Percentiles rank a stretch among this genome's conserved stretches.
phyloP scores from a whole-genome alignment of 306 rosid genomes.

The Lathyrus tuberosus region DNA sequence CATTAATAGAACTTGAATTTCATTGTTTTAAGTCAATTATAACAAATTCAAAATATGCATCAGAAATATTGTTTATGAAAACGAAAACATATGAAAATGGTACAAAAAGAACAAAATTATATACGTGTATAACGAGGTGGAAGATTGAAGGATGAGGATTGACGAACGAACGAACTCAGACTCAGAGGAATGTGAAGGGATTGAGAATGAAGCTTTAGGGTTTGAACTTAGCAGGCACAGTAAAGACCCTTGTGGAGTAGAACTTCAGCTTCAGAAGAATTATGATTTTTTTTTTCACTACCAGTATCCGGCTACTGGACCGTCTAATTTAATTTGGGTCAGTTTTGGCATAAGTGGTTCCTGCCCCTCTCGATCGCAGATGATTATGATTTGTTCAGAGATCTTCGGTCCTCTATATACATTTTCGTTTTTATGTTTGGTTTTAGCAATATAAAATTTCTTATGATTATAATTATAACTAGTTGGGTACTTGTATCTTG shows the following conservation, averaged over 20 bases:
- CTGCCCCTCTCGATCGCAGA: too few relatives aligned
- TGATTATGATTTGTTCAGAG: too few relatives aligned
- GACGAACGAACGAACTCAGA: not conserved
- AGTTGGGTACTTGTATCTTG: too few relatives aligned
- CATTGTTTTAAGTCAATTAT: not conserved
- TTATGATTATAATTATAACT: too few relatives aligned
- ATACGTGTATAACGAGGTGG: not conserved
- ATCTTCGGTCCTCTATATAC: too few relatives aligned
- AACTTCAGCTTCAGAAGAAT: slow-evolving; percentile 6
- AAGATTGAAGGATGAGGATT: slow-evolving; percentile 30
- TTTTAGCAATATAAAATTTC: too few relatives aligned
- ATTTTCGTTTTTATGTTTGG: too few relatives aligned
- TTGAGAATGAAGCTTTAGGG: not conserved
- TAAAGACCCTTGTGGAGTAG: slow-evolving; percentile 4
- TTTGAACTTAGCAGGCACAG: too few relatives aligned
- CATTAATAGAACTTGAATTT: slow-evolving; percentile 5
- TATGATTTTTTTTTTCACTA: too few relatives aligned
- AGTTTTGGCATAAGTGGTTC: too few relatives aligned
- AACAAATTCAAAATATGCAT: not conserved
- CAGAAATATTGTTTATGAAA: not conserved
- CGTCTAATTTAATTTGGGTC: too few relatives aligned
- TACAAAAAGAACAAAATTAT: not conserved
- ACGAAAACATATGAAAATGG: not conserved
- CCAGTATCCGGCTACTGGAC: too few relatives aligned
- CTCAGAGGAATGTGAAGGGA: not conserved